Evolutionary conservation across 768 basidiomycete species (phyloP), one percentile per base, ranked within the genome.

Genomic region (Mycena galopus): DNA sequence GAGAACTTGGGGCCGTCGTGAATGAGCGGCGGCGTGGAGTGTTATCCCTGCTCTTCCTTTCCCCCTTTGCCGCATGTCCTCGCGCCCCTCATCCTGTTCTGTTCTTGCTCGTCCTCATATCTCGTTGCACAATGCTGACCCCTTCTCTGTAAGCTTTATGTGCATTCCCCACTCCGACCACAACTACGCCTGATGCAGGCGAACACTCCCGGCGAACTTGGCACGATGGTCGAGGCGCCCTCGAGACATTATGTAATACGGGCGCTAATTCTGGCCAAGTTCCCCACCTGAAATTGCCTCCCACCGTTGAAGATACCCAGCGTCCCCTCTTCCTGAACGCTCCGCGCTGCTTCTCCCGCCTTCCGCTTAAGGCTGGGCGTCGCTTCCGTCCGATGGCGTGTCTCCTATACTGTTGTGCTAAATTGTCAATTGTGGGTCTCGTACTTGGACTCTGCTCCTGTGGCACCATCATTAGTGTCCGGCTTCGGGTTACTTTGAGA

Each of bases 401-500:
- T 50, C 47, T 50, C 47, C 47, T 50, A 44, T n/a, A n/a, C 47
- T 50, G 47, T 50, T 11, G n/a, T 50, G 21, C n/a, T n/a, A n/a
- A 23, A 50, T 50, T 50, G n/a, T 23, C 21, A n/a, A 50, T 50
- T 50, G n/a, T 50, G 47, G n/a, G 14, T 23, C 47, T 50, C 21
- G 47, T 50, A 50, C 47, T 16, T 50, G 47, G 47, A n/a, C 47
- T 50, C 47, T 50, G 47, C 47, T 50, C 47, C 47, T 50, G 47
- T 50, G n/a, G 47, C 47, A 11, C 47, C 47, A 50, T 50, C 3
- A 50, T 50, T 50, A 11, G 47, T 50, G 47, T 23, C 47, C 23
- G 47, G n/a, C 3, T 23, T 50, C n/a, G n/a, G n/a, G n/a, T n/a
- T n/a, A 42, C 8, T 42, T 97, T 78, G 96, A 91, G 0, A 84